These are phyloP conservation scores for Acacia acuminata DNA, from an alignment of 306 rosid species.

Conservation along the genomic window DNA sequence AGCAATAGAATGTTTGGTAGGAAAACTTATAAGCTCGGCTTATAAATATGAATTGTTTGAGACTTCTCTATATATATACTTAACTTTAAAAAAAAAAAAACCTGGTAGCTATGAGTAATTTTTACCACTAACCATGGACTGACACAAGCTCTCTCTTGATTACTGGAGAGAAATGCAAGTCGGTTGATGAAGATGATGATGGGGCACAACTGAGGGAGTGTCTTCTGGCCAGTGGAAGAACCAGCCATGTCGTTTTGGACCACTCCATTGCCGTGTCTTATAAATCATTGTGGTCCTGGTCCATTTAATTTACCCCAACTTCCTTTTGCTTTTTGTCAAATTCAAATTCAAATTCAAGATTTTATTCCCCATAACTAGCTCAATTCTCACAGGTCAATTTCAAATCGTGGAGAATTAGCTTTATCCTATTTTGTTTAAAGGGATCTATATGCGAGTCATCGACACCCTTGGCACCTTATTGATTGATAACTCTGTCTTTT, in stretches of 20 bases:
- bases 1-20: neutral
- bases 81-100: too few relatives aligned
- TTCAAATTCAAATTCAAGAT: neutral
- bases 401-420: neutral
- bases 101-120: neutral
- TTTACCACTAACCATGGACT: neutral
- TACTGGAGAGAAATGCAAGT: neutral
- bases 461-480: too few relatives aligned
- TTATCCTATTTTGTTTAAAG: too few relatives aligned
- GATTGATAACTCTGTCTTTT: too few relatives aligned
- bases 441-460: too few relatives aligned
- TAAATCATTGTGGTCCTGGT: conserved; percentile 18
- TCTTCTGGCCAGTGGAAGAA: conserved; percentile 15
- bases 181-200: neutral
- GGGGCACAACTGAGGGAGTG: neutral
- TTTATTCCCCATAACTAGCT: neutral
- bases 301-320: neutral
- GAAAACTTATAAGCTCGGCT: neutral
- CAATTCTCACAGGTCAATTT: neutral
- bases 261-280: neutral
- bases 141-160: neutral
- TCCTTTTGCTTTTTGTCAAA: neutral
- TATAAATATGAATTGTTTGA: neutral
- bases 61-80: neutral
- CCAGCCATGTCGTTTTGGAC: neutral